Evolutionary conservation across 495 filamentous ascomycete genomes (phyloP).

Genomic region (Penicillium antarcticum): DNA sequence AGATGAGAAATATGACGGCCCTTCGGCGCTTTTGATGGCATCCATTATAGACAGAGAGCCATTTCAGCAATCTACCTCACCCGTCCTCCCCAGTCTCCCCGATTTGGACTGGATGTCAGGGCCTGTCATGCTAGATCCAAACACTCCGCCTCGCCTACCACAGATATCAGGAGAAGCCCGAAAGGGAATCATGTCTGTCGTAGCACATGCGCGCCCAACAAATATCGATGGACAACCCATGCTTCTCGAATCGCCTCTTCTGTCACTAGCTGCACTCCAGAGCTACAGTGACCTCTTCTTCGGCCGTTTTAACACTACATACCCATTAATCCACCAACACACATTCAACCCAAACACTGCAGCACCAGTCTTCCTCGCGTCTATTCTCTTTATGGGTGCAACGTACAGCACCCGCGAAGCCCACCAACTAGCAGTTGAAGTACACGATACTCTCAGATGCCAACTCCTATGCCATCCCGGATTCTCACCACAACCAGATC

Average conservation of each 20-base stretch:
- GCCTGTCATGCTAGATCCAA: slow-evolving; percentile 5
- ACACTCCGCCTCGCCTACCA: slow-evolving; percentile 14
- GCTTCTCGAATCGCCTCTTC: slow-evolving; percentile 41
- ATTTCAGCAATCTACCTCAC: neutral
- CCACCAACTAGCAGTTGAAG: slow-evolving; percentile 51
- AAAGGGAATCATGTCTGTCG: slow-evolving; percentile 38
- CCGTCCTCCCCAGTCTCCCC: slow-evolving; percentile 3
- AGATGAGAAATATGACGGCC: slow-evolving; percentile 12
- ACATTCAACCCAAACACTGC: slow-evolving; percentile 47
- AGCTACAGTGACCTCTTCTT: slow-evolving; percentile 54
- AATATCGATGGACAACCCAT: slow-evolving; percentile 39
- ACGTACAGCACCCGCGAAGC: slow-evolving; percentile 53
- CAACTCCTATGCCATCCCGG: slow-evolving; percentile 39
- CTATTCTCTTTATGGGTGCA: slow-evolving; percentile 51
- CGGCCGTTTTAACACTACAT: slow-evolving; percentile 50
- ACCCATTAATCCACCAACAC: slow-evolving; percentile 50
- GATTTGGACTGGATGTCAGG: slow-evolving; percentile 37
- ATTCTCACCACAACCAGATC: slow-evolving; percentile 46
- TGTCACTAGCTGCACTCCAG: slow-evolving; percentile 45
- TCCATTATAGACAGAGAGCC: slow-evolving; percentile 12
- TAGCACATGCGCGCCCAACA: slow-evolving; percentile 38
- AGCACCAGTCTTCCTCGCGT: slow-evolving; percentile 45
- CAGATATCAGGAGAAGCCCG: slow-evolving; percentile 32
- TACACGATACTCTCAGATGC: slow-evolving; percentile 46
- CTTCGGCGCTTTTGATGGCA: slow-evolving; percentile 19